Base-by-base conservation (phyloP, 495 filamentous ascomycete genomes). In the Margaritispora aquatica region DNA sequence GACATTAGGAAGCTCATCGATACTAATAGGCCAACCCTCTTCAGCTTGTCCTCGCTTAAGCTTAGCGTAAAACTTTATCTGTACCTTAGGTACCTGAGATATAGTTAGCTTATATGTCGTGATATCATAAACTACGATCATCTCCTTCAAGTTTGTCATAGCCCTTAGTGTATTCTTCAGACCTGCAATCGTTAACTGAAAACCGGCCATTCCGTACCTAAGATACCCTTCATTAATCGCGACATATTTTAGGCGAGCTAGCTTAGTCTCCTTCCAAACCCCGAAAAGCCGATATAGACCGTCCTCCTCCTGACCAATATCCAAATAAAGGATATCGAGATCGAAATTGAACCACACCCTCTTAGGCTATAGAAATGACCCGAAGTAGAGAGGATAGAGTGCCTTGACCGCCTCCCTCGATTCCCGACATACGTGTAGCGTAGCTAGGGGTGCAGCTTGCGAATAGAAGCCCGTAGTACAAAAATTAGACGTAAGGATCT, bases 1-100 rank as follows among this genome's bases (percentile, higher is more conserved):
- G 38, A 57, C 20, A 50, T 57, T 22, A 57, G 38, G 46, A 49
- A 57, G 54, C 31, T 49, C 54, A 36, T 34, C 69, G 29, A 54
- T 23, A 38, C n/a, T n/a, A 41, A 3, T 0, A 10, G 52, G 27
- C 52, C 52, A 54, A 21, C 29, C 29, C 26, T 41, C 31, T 17
- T 54, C 29, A 54, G 27, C 29, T 34, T 54, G 29, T 8, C 38
- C 38, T 44, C 3, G 8, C 17, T 44, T 2, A 36, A 21, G 52
- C 29, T 21, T 31, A 22, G 26, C 31, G 26, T 54, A 54, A 24
- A 54, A 54, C 29, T 54, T 54, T 1, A 54, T 54, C 52, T 54
- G 52, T n/a, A 3, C 15, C 38, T 17, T 7, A 3, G 38, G 17
- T n/a, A 17, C 11, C 4, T 10, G 2, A 44, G 19, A 44, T 8